Conservation (phyloP, 148 eudicot genomes). For the Fagopyrum esculentum region DNA sequence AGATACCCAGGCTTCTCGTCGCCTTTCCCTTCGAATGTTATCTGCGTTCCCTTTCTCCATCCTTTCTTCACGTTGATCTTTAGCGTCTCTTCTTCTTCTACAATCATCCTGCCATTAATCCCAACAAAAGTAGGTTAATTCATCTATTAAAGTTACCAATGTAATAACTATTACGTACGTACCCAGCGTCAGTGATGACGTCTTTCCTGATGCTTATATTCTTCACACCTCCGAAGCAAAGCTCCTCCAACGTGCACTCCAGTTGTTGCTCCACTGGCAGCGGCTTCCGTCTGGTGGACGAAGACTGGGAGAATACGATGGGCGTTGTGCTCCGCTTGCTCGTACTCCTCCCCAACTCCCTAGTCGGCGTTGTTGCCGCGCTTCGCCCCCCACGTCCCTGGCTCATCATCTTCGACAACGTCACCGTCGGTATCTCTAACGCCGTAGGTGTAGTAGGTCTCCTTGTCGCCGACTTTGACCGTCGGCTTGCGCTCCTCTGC, state of each 20-base stretch:
- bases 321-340: constrained; percentile 27
- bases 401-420: constrained; percentile 16
- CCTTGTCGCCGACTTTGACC: constrained; percentile 15
- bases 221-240: constrained; percentile 65
- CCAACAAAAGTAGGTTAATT: too few species aligned
- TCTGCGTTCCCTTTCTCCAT: constrained; percentile 74
- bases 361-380: constrained; percentile 37
- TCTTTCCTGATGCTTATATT: constrained; percentile 53
- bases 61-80: constrained; percentile 67
- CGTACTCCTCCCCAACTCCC: not conserved
- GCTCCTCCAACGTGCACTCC: constrained; percentile 68
- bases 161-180: constrained; percentile 25
- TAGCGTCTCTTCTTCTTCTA: constrained; percentile 56
- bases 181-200: constrained; percentile 54
- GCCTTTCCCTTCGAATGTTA: constrained; percentile 75
- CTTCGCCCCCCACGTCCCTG: constrained; percentile 25
- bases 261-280: constrained; percentile 50
- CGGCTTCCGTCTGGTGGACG: constrained; percentile 40
- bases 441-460: constrained; percentile 19
- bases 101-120: constrained; percentile 26
- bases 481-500: constrained; percentile 16
- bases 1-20: constrained; percentile 61
- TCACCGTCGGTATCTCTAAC: not conserved
- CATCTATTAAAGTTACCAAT: too few species aligned
- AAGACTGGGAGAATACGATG: constrained; percentile 49